Evolutionary conservation across 345 rosid species (phyloP), one percentile per base, ranked within the genome.

Genomic region (Moricandia arvensis): DNA sequence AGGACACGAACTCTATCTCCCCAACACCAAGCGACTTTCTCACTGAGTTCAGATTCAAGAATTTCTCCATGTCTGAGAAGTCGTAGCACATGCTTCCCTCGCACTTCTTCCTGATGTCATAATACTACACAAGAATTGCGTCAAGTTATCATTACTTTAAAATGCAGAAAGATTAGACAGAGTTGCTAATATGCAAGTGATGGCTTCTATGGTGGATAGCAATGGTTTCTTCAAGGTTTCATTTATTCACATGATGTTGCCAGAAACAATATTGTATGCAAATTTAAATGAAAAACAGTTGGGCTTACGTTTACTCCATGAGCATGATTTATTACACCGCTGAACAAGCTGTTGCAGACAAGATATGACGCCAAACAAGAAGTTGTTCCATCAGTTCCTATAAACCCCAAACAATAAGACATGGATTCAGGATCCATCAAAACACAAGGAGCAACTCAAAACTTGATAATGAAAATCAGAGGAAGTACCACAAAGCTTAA

Each of bases 61-160:
- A 93, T 68, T 87, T 86, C 88, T 91, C 99, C 99, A 93, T 83
- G 87, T 93, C 85, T 12, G 98, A 96, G 90, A 96, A 93, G 82
- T 96, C 99, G 54, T 96, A 96, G 87, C 99, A 96, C 60, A 93
- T 82, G 79, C 85, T 88, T 49, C 97, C 98, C 74, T 55, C 87
- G 7, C 99, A 96, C 79, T 90, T 85, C 90, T 89, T 96, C 78
- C 99, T 83, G 70, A 93, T 80, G 73, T 96, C 99, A 66, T 96
- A 96, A 80, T 91, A 87, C 99, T 96, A 87, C 87, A 89, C 51
- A 47, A 58, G 68, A 63, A 45, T 6, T 45, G 53, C 53, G 53
- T 45, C 17, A n/a, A 45, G 3, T 45, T 45, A 45, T 45, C 53
- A 43, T 6, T 43, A 43, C 15, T 43, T 4, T 43, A 5, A 3